Evolutionary conservation across 2,329 filamentous ascomycete genomes (phyloP), one percentile per base, ranked within the genome.

Genomic region (Leptoxyphium fumago): DNA sequence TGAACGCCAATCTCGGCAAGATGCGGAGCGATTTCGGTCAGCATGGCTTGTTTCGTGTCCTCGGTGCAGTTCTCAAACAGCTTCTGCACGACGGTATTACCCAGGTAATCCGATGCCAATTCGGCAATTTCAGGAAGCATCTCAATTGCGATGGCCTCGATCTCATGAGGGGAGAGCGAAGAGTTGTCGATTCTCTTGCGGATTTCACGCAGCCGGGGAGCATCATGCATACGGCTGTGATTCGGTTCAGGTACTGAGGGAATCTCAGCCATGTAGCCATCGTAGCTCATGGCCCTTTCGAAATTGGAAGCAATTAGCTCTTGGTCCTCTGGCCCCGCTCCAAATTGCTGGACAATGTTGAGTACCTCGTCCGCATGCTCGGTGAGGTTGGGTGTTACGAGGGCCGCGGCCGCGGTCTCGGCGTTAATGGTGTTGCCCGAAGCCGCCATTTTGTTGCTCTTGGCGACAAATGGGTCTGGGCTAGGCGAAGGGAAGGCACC

Each of bases 81-180:
- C 66, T 98, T 98, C 67, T 98, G 91, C 14, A 98, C 89, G n/a
- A 98, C 91, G 0, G 91, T 98, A 67, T 98, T 98, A 54, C 91
- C 91, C 29, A 98, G 75, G 57, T 98, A 98, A 64, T 98, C 91
- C 0, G 89, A 94, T 2, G 91, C 76, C 18, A 98, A 72, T 64
- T 98, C 91, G 3, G 88, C 86, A 60, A 98, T 91, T 62, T 98
- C 91, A 9, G 89, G 86, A 13, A 98, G 75, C 91, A 98, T 98
- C 49, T 85, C 84, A 48, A 84, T 73, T 36, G 91, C 91, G 50
- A 91, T 93, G 50, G 80, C 82, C 64, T 98, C 91, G 53, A 96
- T 93, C 63, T 98, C 91, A 14, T 80, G 72, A 48, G 83, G 76
- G 1, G 84, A 82, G 61, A 89, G 80, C 46, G 83, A 84, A 59